Conservation (phyloP, 176 grass and related monocot species). For the Carex littledalei region DNA sequence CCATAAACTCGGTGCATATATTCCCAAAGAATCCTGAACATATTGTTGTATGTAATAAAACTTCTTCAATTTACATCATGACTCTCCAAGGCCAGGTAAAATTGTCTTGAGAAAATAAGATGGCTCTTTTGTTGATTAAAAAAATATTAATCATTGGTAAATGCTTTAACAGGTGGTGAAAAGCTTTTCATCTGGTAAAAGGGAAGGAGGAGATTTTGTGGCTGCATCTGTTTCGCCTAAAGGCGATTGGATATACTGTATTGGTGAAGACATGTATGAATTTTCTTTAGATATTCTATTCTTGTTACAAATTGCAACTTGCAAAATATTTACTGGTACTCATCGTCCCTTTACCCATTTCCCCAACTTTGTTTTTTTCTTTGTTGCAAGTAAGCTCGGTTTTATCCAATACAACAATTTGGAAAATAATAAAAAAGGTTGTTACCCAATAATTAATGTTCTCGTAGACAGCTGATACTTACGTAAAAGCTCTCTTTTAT, state of each 20-base stretch:
- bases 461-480: slow-evolving; percentile 4
- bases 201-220: slow-evolving; percentile 92
- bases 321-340: neutral
- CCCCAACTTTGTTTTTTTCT: neutral
- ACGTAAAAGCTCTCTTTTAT: slow-evolving; percentile 13
- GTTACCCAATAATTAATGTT: neutral
- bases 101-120: neutral
- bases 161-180: slow-evolving; percentile 73
- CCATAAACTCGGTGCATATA: slow-evolving; percentile 87
- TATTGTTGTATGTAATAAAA: slow-evolving; percentile 95
- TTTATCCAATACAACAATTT: neutral
- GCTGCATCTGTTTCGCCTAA: slow-evolving; percentile 88
- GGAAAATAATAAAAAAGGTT: neutral
- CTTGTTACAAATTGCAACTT: neutral
- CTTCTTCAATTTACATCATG: slow-evolving; percentile 86
- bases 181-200: slow-evolving; percentile 92
- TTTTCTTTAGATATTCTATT: neutral
- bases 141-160: neutral
- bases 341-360: neutral
- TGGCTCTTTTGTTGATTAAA: neutral
- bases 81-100: slow-evolving; percentile 94
- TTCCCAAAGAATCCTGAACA: slow-evolving; percentile 93
- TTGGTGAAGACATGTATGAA: slow-evolving; percentile 98
- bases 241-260: slow-evolving; percentile 98
- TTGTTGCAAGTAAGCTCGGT: neutral